Percentiles rank a stretch among this genome's conserved stretches.
These are phyloP conservation scores for Colletotrichum kahawae DNA, from an alignment of 2,329 filamentous ascomycete genomes.

Conservation along the genomic window DNA sequence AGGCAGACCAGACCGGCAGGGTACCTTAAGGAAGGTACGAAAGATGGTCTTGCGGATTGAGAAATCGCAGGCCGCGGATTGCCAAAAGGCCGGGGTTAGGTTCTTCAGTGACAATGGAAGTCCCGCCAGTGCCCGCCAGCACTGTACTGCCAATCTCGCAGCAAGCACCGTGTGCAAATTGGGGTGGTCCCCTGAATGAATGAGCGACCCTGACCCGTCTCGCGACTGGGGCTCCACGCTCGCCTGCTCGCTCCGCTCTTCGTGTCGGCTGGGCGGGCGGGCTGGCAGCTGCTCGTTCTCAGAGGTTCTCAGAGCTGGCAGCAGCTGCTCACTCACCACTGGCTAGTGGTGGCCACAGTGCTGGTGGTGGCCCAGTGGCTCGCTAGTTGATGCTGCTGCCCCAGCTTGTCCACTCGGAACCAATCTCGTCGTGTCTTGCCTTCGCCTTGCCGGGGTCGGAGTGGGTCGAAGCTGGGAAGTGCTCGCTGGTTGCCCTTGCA, in stretches of 20 bases:
- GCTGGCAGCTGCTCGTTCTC: neutral
- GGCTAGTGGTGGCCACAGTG: neutral
- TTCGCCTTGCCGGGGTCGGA: neutral
- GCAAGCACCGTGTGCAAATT: constrained; percentile 6
- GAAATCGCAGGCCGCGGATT: neutral
- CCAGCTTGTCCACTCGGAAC: neutral
- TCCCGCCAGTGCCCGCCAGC: neutral
- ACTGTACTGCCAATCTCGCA: neutral
- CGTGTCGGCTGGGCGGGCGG: neutral
- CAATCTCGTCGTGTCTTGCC: constrained; percentile 6
- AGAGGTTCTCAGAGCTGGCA: neutral
- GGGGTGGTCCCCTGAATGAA: constrained; percentile 13
- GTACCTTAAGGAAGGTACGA: neutral
- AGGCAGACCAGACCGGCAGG: neutral
- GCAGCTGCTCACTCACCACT: neutral
- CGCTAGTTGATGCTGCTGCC: neutral
- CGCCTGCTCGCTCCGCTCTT: neutral
- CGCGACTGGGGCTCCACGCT: neutral
- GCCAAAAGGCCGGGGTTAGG: neutral
- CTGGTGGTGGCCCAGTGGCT: neutral
- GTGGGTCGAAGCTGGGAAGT: neutral
- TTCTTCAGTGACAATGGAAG: neutral
- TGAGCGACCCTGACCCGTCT: neutral
- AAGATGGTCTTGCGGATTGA: neutral
- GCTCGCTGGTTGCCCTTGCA: neutral